Evolutionary conservation across 2,329 filamentous ascomycete species (phyloP), one percentile per base, ranked within the genome.

Genomic region (Talaromyces amestolkiae): DNA sequence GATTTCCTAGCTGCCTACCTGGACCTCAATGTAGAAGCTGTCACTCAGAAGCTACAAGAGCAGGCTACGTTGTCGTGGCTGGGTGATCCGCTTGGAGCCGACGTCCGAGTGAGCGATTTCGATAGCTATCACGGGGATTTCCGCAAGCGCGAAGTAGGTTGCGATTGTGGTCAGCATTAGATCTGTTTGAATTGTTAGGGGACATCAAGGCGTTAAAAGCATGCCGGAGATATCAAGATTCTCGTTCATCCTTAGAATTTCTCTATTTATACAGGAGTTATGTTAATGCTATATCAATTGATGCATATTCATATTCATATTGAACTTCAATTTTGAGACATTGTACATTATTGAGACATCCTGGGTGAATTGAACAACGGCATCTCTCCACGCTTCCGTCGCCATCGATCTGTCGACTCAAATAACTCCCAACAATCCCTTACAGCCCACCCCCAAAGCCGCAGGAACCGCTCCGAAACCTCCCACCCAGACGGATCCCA

Each of bases 1-100:
- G 82, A 85, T 53, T 99, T 97, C 76, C 79, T 99, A 65, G 82
- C 87, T 8, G 81, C 87, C 9, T 99, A 95, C 73, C 85, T 99
- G 0, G 86, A 86, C 58, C 86, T 98, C 1, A 89, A 97, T 74
- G 86, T 97, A 1, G 86, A 91, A 1, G 82, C 83, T 37, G 87
- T 98, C 64, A 97, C 93, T 0, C 81, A 87, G 72, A 89, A 95
- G 77, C 80, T 99, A 53, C 85, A 83, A 70, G 66, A 72, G 3
- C 68, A 72, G 5, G 67, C 66, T 39, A 69, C 67, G 33, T 74
- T 72, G 71, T 65, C 67, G 31, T 82, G 80, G 80, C 73, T 82
- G 75, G 80, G 80, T 15, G 69, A 78, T 43, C 76, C 76, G 1
- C 69, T 78, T 1, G 75, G 74, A 60, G 72, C 74, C n/a, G 70